Conservation (phyloP, 176 grass and related monocot species). For the Tillandsia leiboldiana region DNA sequence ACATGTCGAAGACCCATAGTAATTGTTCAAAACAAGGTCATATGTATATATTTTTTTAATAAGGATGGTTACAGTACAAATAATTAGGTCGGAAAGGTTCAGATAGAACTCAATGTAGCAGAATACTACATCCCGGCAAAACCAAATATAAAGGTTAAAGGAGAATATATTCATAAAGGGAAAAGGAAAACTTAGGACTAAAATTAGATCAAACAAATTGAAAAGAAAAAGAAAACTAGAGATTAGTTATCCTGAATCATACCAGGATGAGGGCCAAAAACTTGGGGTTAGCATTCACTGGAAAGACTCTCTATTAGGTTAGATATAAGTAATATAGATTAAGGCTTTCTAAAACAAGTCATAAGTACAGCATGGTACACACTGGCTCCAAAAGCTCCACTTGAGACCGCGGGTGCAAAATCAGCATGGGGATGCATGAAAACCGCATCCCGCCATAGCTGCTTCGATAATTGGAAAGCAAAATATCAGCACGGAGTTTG, state of each 20-base stretch:
- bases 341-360: conserved; percentile 1
- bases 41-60: no score
- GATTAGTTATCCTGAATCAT: not conserved
- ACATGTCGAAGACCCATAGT: no score
- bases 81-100: no score
- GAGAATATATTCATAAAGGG: no score
- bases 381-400: not conserved
- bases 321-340: not conserved
- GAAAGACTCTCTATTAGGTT: not conserved
- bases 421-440: conserved; percentile 58
- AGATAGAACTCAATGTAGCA: no score
- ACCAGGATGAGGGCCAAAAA: not conserved
- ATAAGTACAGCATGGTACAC: conserved; percentile 1
- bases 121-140: no score
- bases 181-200: no score
- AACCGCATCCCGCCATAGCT: conserved; percentile 44
- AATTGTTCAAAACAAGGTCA: no score
- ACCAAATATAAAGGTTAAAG: no score
- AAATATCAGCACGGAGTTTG: not conserved
- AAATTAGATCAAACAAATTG: not conserved
- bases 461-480: conserved; percentile 3
- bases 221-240: not conserved
- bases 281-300: not conserved
- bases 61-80: no score
- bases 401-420: not conserved